Evolutionary conservation across 2,329 filamentous ascomycete genomes (phyloP), one percentile per base, ranked within the genome.

Genomic region (Exophiala viscosa): DNA sequence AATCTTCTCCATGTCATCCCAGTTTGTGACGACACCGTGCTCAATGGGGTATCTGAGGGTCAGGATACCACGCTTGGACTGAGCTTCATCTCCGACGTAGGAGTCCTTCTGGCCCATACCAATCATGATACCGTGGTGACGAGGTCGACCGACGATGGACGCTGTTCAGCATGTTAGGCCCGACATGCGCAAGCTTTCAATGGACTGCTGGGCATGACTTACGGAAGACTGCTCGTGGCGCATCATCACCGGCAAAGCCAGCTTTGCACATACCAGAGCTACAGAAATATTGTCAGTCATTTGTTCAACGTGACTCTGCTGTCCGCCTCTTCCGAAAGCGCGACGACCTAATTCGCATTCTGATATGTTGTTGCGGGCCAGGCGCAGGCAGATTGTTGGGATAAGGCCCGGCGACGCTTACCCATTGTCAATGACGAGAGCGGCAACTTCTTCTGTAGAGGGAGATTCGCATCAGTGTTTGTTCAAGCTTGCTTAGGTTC

Each of bases 381-480:
- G 18, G 23, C 36, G 11, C 17, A 34, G 2, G 39, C 23, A 13
- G 54, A 50, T 44, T 40, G 58, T 48, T 55, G 54, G 50, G 40
- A 50, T 33, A 39, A n/a, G 51, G 14, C 42, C 23, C 18, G 43
- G 15, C 13, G 53, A 58, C 78, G 81, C 91, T 89, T 92, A 99
- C 93, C 93, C 93, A 97, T 99, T 99, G 91, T 99, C 93, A 82
- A 99, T 97, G 80, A 99, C 93, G 89, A 99, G 91, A 79, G 93
- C 93, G 78, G 93, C 93, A 80, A 99, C 93, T 90, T 99, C 93
- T 85, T 99, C 93, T 97, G 51, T 54, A 50, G 31, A 38, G 60
- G 59, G 60, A 66, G 60, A 72, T 65, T 49, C 64, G 80, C 64
- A 81, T 75, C 66, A 75, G 72, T 67, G 61, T 63, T 47, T 50